phyloP scores from a whole-genome alignment of 306 rosid species.

The Mucuna pruriens region DNA sequence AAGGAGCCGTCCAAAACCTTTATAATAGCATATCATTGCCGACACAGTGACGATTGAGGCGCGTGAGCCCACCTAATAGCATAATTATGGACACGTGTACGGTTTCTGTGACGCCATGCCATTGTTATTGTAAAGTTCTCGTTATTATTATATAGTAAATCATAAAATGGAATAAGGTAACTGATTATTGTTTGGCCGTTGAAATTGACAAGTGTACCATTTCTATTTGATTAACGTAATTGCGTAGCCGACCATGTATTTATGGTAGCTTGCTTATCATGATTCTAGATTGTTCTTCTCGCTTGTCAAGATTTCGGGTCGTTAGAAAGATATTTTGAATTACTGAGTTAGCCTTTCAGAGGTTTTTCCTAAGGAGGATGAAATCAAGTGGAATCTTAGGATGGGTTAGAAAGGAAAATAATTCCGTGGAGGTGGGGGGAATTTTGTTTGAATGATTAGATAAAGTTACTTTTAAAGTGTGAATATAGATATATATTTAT shows the following conservation, averaged over 20 bases:
- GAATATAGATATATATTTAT: too few relatives aligned
- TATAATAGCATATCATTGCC: conserved; percentile 36
- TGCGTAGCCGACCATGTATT: conserved; percentile 31
- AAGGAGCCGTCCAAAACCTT: conserved; percentile 51
- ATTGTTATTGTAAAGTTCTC: not conserved
- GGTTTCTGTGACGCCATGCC: not conserved
- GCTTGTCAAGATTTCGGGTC: not conserved
- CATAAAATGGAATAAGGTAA: not conserved
- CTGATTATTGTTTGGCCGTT: conserved; percentile 33
- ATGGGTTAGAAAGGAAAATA: too few relatives aligned
- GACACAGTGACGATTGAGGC: conserved; percentile 16
- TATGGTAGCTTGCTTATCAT: not conserved
- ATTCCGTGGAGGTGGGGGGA: too few relatives aligned
- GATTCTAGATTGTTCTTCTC: conserved; percentile 48
- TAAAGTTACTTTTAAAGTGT: too few relatives aligned
- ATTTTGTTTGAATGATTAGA: too few relatives aligned
- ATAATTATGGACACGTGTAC: conserved; percentile 37
- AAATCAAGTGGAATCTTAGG: not conserved
- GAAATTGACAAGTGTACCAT: conserved; percentile 29
- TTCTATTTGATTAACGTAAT: not conserved
- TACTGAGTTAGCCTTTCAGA: not conserved
- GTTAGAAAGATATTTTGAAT: not conserved
- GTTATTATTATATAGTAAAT: not conserved
- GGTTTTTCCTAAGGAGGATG: not conserved
- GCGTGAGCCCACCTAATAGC: not conserved